Percentiles rank a stretch among this genome's conserved stretches.
Evolutionary conservation across 2,329 filamentous ascomycete species (phyloP).

Genomic region (Aspergillus costaricaensis): DNA sequence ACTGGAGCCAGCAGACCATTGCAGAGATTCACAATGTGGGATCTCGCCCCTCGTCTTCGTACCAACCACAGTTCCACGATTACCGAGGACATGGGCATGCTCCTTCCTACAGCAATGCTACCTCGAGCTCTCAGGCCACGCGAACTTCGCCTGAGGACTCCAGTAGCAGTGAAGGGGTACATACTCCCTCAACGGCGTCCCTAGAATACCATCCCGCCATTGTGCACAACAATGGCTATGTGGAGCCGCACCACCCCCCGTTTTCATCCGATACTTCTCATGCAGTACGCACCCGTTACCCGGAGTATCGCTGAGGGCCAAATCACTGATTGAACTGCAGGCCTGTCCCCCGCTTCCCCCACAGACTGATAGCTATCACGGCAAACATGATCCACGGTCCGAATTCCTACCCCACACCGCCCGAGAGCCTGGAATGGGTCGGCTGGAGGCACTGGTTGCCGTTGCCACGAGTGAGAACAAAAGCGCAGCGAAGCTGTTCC

Average conservation of each 20-base stretch:
- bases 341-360: slow-evolving; percentile 36
- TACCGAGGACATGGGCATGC: slow-evolving; percentile 30
- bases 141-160: slow-evolving; percentile 52
- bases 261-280: slow-evolving; percentile 40
- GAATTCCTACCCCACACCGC: slow-evolving; percentile 32
- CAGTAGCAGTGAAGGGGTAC: slow-evolving; percentile 51
- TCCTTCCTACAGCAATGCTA: slow-evolving; percentile 26
- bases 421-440: slow-evolving; percentile 45
- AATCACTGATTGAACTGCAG: slow-evolving; percentile 36
- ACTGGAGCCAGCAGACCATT: slow-evolving; percentile 49
- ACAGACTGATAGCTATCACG: slow-evolving; percentile 32
- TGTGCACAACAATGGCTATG: slow-evolving; percentile 50
- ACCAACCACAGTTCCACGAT: slow-evolving; percentile 35
- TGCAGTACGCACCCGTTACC: slow-evolving; percentile 41
- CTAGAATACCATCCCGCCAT: slow-evolving; percentile 53
- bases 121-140: slow-evolving; percentile 32
- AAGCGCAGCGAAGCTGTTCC: slow-evolving; percentile 35
- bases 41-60: slow-evolving; percentile 38
- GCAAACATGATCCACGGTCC: slow-evolving; percentile 31
- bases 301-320: slow-evolving; percentile 27
- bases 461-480: slow-evolving; percentile 53
- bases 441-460: slow-evolving; percentile 53
- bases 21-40: slow-evolving; percentile 44
- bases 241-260: slow-evolving; percentile 45
- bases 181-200: slow-evolving; percentile 50